Conservation (phyloP, 805 yeast genomes). For the Starmera dryadoides region DNA sequence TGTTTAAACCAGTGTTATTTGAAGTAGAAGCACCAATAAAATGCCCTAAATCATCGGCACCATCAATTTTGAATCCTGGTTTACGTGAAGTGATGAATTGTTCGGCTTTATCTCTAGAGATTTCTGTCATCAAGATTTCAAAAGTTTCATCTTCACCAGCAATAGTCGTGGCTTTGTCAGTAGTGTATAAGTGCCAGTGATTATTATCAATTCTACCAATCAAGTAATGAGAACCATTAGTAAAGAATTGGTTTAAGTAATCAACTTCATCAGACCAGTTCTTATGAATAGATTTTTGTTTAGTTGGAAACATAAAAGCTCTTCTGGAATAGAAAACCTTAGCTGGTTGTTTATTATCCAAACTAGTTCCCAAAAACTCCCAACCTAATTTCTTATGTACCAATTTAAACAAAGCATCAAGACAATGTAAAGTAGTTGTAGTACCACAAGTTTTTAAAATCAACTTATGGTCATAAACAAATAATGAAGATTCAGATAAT, state of each 20-base stretch:
- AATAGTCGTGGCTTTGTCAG: constrained; percentile 29
- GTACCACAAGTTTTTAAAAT: constrained; percentile 95
- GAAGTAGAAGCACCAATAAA: constrained; percentile 66
- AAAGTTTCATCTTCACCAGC: constrained; percentile 57
- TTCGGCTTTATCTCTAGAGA: constrained; percentile 48
- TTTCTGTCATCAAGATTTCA: constrained; percentile 87
- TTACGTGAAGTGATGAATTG: constrained; percentile 51
- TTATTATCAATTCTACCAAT: constrained; percentile 78
- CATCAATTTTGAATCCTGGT: constrained; percentile 32
- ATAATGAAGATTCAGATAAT: constrained; percentile 82
- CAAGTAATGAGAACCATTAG: constrained; percentile 55
- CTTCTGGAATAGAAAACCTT: constrained; percentile 86
- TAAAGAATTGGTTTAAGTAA: constrained; percentile 59
- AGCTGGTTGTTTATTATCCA: constrained; percentile 33
- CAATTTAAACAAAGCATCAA: constrained; percentile 53
- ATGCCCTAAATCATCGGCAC: constrained; percentile 72
- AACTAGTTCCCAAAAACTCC: constrained; percentile 23
- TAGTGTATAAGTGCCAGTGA: constrained; percentile 86
- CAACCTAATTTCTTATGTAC: constrained; percentile 35
- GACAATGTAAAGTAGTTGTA: constrained; percentile 78
- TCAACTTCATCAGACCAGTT: constrained; percentile 80
- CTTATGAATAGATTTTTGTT: constrained; percentile 72
- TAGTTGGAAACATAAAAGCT: constrained; percentile 86
- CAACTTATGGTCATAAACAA: constrained; percentile 80
- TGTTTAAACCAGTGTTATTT: constrained; percentile 51